Base-by-base conservation (phyloP, 148 eudicot genomes). In the Spergularia bocconei region DNA sequence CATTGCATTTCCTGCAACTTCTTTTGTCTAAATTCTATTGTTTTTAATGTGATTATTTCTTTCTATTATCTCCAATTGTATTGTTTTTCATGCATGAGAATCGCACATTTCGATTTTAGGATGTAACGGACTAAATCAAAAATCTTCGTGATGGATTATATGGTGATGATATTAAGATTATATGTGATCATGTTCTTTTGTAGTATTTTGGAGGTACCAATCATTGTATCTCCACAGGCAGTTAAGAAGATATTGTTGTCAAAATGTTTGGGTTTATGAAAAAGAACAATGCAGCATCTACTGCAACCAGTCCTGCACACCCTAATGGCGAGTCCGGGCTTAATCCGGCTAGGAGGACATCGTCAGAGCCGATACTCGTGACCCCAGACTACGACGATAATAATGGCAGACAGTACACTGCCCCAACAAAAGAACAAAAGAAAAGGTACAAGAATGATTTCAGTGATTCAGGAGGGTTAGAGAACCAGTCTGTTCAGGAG, bases 401-500 rank as follows among this genome's bases (percentile, higher is more conserved):
- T 5, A 78, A 75, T 51, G 79, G 78, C 20, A 78, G 79, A 47
- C 39, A 78, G 69, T 67, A 72, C 23, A 60, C 39, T 5, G 69
- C 56, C 38, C 61, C 83, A 0, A 66, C 52, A 41, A 57, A 69
- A 11, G 61, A 77, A 75, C 79, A 65, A 6, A 88, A 58, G 74
- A 85, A 75, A 48, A 80, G 70, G 16, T 70, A 67, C 60, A 77
- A 82, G 76, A 80, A 81, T 38, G 83, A 71, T 63, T 77, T 77
- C 25, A 55, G 71, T 6, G 83, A 83, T 55, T 80, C 84, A 7
- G 86, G 85, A 12, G 91, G 91, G 13, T 57, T 92, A 6, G 92
- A 92, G 59, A 84, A 59, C 81, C 89, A 90, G 91, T 92, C 98
- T 0, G 80, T 85, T 38, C 98, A 95, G 82, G 93, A 92, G 75